These are phyloP conservation scores for Anethum foeniculum DNA, from an alignment of 140 eudicot genomes.

Conservation along the genomic window DNA sequence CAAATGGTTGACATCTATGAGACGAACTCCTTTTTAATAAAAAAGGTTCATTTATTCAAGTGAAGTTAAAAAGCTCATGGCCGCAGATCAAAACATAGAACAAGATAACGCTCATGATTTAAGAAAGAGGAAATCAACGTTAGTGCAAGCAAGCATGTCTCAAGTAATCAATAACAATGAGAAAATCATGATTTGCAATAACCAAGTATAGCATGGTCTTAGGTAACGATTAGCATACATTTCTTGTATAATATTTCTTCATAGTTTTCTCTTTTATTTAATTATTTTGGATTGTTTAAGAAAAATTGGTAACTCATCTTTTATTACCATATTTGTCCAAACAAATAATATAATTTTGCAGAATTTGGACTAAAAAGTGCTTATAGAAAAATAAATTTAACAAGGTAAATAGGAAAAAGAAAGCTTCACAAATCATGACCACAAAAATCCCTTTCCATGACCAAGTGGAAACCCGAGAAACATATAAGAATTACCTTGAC, in stretches of 20 bases:
- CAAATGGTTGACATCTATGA: background rate
- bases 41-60: background rate
- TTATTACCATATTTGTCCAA: background rate
- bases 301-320: background rate
- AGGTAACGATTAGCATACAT: background rate
- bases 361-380: background rate
- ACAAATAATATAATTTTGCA: background rate
- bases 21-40: background rate
- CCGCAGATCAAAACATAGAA: background rate
- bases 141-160: background rate
- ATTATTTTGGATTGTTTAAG: background rate
- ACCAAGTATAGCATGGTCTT: background rate
- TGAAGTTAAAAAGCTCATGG: background rate
- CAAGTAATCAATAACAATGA: background rate
- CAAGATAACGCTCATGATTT: background rate
- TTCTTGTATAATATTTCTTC: background rate
- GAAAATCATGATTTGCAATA: background rate
- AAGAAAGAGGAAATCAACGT: background rate
- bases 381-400: background rate
- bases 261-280: background rate
- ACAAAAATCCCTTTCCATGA: background rate
- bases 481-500: slow-evolving; percentile 56
- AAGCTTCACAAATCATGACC: background rate
- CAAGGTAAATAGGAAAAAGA: background rate
- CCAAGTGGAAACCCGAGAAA: background rate